Base-by-base conservation (phyloP, 1,139 yeast species). In the Geotrichum phurueaensis region DNA sequence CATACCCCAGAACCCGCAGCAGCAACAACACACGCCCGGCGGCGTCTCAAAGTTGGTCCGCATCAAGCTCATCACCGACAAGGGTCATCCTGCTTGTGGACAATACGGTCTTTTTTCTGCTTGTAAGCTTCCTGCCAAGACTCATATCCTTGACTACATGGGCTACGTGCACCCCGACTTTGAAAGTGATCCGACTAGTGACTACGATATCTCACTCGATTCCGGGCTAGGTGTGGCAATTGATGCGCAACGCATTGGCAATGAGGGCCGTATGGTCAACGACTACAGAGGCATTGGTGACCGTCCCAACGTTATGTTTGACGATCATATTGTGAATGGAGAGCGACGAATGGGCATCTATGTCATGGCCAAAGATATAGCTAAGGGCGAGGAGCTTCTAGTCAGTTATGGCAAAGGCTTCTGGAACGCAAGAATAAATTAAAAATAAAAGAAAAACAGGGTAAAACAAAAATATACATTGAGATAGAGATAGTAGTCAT, bases 221-320 rank as follows among this genome's bases (percentile, higher is more conserved):
- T 62, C 64, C 20, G 59, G 57, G 18, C 58, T 58, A 10, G 66
- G 67, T 4, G 58, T 70, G 3, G 70, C 67, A 10, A 67, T 69
- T 25, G 73, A 70, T 52, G 73, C 71, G 15, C 61, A 63, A 48
- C 57, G 58, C 49, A 54, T 61, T 62, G 73, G 73, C 9, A 65
- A 66, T 48, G 73, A 70, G 51, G 72, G 71, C 2, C 63, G 73
- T 12, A 69, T 70, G 71, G 66, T 70, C 43, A 70, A 70, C 53
- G 73, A 70, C 56, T 70, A 70, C 49, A 62, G 73, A n/a, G 72
- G 72, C 5, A 65, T 70, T 18, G 63, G 59, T 36, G 55, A 52
- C 29, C 60, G 62, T 15, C 69, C 72, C 12, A 70, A 69, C 51
- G 71, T 68, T 27, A 55, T 60, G 54, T 70, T 70, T 55, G 71